Evolutionary conservation across 23 red algal species (phyloP).

Genomic region (Cyanidium caldarium): DNA sequence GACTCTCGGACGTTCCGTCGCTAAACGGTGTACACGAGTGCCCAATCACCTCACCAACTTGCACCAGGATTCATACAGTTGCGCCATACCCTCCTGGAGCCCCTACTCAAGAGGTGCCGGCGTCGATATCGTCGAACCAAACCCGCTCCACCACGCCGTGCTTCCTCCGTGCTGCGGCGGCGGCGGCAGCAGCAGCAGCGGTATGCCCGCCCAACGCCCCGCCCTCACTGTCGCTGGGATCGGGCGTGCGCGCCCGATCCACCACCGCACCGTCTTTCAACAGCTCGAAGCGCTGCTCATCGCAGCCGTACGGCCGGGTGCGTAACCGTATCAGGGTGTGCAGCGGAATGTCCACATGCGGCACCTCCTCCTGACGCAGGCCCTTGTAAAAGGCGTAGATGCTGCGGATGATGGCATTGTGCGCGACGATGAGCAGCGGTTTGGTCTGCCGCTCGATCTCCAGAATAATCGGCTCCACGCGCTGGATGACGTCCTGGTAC

Average conservation of each 20-base stretch:
- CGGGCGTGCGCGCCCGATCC: not conserved
- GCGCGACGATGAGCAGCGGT: constrained; percentile 88
- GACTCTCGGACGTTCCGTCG: no score
- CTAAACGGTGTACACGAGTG: no score
- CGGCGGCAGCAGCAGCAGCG: no score
- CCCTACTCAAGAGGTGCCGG: no score
- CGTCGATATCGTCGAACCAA: constrained; percentile 5
- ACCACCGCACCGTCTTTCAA: not conserved
- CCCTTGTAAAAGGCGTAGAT: constrained; percentile 88
- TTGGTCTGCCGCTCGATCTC: constrained; percentile 79
- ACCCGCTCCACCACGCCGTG: not conserved
- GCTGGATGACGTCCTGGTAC: constrained; percentile 84
- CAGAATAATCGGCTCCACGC: constrained; percentile 89
- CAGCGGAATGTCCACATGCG: constrained; percentile 79
- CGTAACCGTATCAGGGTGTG: constrained; percentile 80
- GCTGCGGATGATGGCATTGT: constrained; percentile 96
- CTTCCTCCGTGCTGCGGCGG: not conserved
- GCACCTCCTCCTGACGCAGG: constrained; percentile 56
- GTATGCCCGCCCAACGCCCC: no score
- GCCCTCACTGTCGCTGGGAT: not conserved
- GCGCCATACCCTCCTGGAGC: no score
- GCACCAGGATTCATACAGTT: no score
- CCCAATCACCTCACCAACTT: no score
- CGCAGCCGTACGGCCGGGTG: constrained; percentile 57
- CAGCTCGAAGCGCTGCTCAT: constrained; percentile 15